Evolutionary conservation across 257 asterid species (phyloP), one percentile per base, ranked within the genome.

Genomic region (Anisodus tanguticus): DNA sequence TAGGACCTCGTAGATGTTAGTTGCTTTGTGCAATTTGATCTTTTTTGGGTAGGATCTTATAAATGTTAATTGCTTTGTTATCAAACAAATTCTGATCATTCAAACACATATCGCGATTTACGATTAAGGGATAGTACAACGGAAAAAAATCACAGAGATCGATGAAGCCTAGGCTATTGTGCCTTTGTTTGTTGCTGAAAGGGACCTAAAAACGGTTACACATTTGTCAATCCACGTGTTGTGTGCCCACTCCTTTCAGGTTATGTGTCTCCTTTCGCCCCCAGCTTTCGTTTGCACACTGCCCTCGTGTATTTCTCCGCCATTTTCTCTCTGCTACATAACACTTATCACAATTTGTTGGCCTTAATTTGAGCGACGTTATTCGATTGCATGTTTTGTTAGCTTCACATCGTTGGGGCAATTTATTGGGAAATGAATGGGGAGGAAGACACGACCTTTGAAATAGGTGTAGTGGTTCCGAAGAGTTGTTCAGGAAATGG

Each of bases 401-500:
- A 76, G 26, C 81, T 76, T 76, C 81, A 76, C 81, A 13, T 76
- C 41, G 63, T 51, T 76, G 81, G 62, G 9, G 41, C 16, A 12
- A 39, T 16, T 68, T 66, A 6, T 6, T 10, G 51, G 76, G 13
- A 68, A 68, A 94, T 95, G 98, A 89, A 88, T 79, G 93, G 71
- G 87, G 35, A 31, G 35, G 2, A 92, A 91, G 92, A 86, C 82
- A 69, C 84, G 76, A 86, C 87, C 1, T 92, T 91, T 86, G 98
- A 96, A 90, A 93, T 94, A 58, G 98, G 92, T 47, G 82, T 96
- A 66, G 99, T 90, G 58, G 85, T 96, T 85, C 89, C 93, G 5
- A 94, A 93, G 88, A 88, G 83, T 77, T 87, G 83, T 77, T 31
- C 1, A 31, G 35, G 35, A 22, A 22, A 31, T 45, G 80, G 41